phyloP scores from a whole-genome alignment of 345 rosid species.

The Bruguiera gymnorhiza region DNA sequence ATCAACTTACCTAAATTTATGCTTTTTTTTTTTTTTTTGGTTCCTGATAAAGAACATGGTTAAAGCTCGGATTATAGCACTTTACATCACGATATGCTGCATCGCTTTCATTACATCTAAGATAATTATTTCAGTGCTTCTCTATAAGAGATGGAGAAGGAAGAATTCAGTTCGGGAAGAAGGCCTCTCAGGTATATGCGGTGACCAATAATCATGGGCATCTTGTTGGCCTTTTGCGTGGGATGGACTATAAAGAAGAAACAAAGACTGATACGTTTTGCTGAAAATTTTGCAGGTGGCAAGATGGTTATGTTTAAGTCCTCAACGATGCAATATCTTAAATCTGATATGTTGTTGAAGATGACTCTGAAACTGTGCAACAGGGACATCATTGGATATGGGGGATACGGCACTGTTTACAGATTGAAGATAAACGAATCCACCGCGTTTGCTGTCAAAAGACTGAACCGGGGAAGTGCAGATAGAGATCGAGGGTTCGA shows the following conservation, averaged over 20 bases:
- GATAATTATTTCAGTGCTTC: conserved; percentile 57
- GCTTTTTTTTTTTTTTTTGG: too few species aligned
- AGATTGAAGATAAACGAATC: conserved; percentile 49
- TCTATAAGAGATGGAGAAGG: conserved; percentile 62
- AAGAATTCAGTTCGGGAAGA: conserved; percentile 40
- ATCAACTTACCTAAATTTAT: too few species aligned
- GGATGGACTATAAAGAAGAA: background rate
- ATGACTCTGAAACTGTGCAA: conserved; percentile 56
- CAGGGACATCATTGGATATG: conserved; percentile 78
- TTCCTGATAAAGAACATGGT: conserved; percentile 30
- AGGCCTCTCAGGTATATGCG: conserved; percentile 47
- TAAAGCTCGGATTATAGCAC: conserved; percentile 38
- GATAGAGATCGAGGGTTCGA: conserved; percentile 71
- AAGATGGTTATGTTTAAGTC: conserved; percentile 79
- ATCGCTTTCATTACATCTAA: conserved; percentile 61
- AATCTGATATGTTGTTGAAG: conserved; percentile 51
- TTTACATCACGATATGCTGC: conserved; percentile 61
- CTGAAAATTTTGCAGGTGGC: conserved; percentile 44
- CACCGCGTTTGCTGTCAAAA: conserved; percentile 69
- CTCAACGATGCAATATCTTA: conserved; percentile 46
- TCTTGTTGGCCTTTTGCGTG: background rate
- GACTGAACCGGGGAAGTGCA: conserved; percentile 58
- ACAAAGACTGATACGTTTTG: background rate
- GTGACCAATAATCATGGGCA: too few species aligned
- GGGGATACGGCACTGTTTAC: conserved; percentile 80